These are phyloP conservation scores for Clarireedia paspali DNA, from an alignment of 2,329 filamentous ascomycete genomes.

Conservation along the genomic window DNA sequence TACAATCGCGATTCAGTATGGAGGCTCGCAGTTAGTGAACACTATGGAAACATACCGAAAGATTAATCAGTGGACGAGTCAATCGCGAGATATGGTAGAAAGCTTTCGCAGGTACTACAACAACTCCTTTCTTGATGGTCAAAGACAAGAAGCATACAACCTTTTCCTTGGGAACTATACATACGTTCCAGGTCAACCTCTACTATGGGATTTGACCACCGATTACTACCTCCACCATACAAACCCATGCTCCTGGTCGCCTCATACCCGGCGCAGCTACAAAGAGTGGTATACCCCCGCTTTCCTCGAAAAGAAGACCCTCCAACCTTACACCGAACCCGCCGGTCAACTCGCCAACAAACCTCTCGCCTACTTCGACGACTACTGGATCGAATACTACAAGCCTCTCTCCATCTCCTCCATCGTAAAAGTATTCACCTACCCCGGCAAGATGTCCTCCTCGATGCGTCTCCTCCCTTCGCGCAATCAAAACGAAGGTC, in stretches of 20 bases:
- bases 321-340: conserved; percentile 19
- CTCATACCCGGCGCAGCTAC: conserved; percentile 60
- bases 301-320: conserved; percentile 53
- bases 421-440: conserved; percentile 86
- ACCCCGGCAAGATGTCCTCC: conserved; percentile 69
- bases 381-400: conserved; percentile 98
- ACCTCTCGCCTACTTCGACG: conserved; percentile 57
- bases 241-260: conserved; percentile 66
- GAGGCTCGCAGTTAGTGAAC: conserved; percentile 94
- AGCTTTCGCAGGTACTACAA: conserved; percentile 99
- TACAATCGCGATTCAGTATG: conserved; percentile 95
- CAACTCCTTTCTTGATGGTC: conserved; percentile 96
- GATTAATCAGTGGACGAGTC: conserved; percentile 97
- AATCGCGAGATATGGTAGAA: conserved; percentile 97
- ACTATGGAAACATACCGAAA: conserved; percentile 99
- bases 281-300: conserved; percentile 81
- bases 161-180: conserved; percentile 95
- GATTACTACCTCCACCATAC: conserved; percentile 96
- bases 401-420: conserved; percentile 80
- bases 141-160: conserved; percentile 96
- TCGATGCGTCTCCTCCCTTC: conserved; percentile 77
- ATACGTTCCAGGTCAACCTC: conserved; percentile 76
- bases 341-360: conserved; percentile 17
- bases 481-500: conserved; percentile 59
- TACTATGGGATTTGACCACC: conserved; percentile 92